Evolutionary conservation across 192 early-diverging fungal genomes (phyloP), one percentile per base, ranked within the genome.

Genomic region (Linderina pennispora): DNA sequence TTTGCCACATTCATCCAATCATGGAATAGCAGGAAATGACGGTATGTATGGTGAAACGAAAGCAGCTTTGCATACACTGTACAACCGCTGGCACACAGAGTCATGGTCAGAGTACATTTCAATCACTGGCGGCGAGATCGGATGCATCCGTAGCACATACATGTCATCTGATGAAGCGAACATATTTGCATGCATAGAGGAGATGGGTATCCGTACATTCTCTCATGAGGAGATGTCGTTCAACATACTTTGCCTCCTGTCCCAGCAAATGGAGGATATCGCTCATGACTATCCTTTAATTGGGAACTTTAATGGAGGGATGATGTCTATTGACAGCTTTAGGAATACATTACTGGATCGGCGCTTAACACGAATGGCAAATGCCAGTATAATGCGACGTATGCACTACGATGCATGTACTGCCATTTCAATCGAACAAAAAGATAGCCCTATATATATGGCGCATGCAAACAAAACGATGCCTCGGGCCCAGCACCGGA

Each of bases 71-170:
- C 88, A 92, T 67, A 88, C 90, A 23, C 70, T 91, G 49, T 76
- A 91, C 59, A 88, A 88, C 80, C 77, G 87, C 50, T 92, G 85
- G 84, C 76, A 82, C 43, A 80, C 87, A 43, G 90, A 92, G 63
- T 75, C 66, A 26, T 92, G 90, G 90, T 77, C 80, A 43, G 67
- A 74, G 48, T 92, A 92, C 75, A 65, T 92, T 43, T 77, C 83
- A 46, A 84, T 92, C 48, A 75, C 85, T 47, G 90, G 90, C 47
- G 87, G 88, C 44, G 86, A 87, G 41, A 92, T 92, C 65, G 90
- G 90, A 34, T 92, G 90, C 88, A 92, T 88, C 42, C 81, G 90
- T 64, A 88, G 90, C 45, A 92, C 90, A 44, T n/a, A n/a, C n/a
- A n/a, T n/a, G n/a, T n/a, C 88, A 88, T 42, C 75, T 92, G 62